Conservation (phyloP, 495 filamentous ascomycete genomes). For the Podospora tetraspora region DNA sequence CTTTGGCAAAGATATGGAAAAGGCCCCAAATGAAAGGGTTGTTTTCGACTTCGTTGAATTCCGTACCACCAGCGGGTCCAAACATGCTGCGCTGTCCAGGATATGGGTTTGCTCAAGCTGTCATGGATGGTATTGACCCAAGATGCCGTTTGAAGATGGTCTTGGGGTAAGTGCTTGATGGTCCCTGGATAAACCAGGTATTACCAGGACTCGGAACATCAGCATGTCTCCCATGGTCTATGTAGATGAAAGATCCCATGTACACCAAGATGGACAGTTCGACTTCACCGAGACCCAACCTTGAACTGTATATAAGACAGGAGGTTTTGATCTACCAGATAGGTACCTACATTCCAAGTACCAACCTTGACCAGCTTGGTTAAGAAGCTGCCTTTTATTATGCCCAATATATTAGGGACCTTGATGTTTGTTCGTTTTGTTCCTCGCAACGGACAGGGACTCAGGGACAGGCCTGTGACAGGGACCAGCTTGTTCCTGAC, state of each 20-base stretch:
- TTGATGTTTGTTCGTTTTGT: too few relatives aligned
- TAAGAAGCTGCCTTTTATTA: background rate
- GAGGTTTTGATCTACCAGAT: too few relatives aligned
- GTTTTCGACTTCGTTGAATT: background rate
- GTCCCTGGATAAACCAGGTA: background rate
- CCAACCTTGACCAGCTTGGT: background rate
- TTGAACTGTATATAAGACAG: too few relatives aligned
- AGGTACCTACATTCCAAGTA: too few relatives aligned
- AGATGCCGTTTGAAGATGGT: background rate
- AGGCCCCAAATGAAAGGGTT: background rate
- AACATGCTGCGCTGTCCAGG: background rate
- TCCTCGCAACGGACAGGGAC: too few relatives aligned
- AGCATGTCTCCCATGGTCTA: background rate
- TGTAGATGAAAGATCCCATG: background rate
- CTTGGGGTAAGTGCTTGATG: background rate
- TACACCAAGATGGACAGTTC: too few relatives aligned
- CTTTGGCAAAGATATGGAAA: background rate
- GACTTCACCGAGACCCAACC: too few relatives aligned
- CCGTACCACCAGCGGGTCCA: background rate
- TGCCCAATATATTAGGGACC: too few relatives aligned
- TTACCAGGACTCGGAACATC: background rate
- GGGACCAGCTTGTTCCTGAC: background rate
- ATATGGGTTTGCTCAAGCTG: background rate
- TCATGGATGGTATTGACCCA: background rate
- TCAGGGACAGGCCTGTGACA: background rate